Evolutionary conservation across 164 flowering plant species (phyloP), one percentile per base, ranked within the genome.

Genomic region (Vitis riparia): DNA sequence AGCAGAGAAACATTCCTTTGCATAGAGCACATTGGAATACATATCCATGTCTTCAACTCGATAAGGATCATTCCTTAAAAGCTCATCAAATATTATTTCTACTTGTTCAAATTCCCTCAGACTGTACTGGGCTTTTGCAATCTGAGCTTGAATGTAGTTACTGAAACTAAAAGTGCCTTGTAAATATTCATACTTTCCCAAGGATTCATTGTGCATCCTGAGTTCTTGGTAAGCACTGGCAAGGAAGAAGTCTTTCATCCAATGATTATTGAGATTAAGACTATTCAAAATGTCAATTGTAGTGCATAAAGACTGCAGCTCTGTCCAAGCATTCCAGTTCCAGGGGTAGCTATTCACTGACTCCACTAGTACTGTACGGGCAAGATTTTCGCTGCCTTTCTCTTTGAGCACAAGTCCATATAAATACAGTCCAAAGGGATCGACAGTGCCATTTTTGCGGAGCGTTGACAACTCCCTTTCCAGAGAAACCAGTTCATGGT

Each of bases 251-350:
- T 96, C 97, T 72, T 92, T 96, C 98, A 96, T 93, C 98, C 98
- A 96, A 68, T 93, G 99, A 76, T 83, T 91, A 75, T 81, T 86
- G 70, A 96, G 94, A 71, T 76, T 84, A 32, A 93, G 94, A 71
- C 80, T 81, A 69, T 86, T 88, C 73, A 96, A 73, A 57, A 79
- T 76, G 59, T 91, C 92, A 23, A 84, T 58, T 16, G 92, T 82
- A 16, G 95, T 85, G 84, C 99, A 96, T 9, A 93, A 76, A 8
- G 90, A 85, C 78, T 89, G 97, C 74, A 96, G 87, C 78, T 92
- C 97, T 44, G 88, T 84, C 99, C 98, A 96, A 17, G 99, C 97
- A 80, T 71, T 92, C 99, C 99, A 96, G 72, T 96, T 96, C 99
- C 99, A 96, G 16, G 99, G 98, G 70, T 93, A 93, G 75, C 72